Base-by-base conservation (phyloP, 2,329 filamentous ascomycete genomes). In the Exophiala alcalophila region DNA sequence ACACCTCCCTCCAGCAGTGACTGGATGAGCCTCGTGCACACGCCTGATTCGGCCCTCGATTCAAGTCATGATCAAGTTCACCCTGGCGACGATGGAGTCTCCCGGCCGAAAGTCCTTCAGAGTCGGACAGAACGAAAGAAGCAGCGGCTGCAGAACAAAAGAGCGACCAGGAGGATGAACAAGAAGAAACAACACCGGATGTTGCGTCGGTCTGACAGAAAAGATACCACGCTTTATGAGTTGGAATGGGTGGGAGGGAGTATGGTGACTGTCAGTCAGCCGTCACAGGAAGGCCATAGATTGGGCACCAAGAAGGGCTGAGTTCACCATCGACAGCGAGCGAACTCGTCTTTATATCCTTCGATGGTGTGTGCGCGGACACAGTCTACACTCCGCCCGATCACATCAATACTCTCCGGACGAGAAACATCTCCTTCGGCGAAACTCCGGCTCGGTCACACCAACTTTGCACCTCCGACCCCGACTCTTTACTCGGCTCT, bases 211-310 rank as follows among this genome's bases (percentile, higher is more conserved):
- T 43, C 40, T 3, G 37, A 36, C 25, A 24, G 28, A 20, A 36
- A 37, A 19, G 12, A 24, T 20, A 34, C 36, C 14, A 16, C 40
- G 25, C 25, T 43, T 27, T 43, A 43, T 21, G 32, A 43, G 20
- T 23, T 43, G 9, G 40, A 43, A 18, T 43, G 40, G 40, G 31
- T 43, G 12, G 40, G 40, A 12, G 37, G 40, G n/a, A 43, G 37
- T 19, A 25, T 31, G 23, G 27, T 43, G 20, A 23, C 32, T 27
- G 40, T 43, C 26, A 36, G 40, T 23, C 40, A 43, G 24, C 25
- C 33, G 37, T 18, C 29, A 23, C 28, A 28, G 27, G 37, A 40
- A 11, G 14, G 21, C 24, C 27, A 28, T 29, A 20, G 33, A 33
- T 12, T 20, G 15, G 28, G 28, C 21, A 40, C 14, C 29, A 40